Percentiles rank a stretch among this genome's conserved stretches.
These are phyloP conservation scores for Pneumocystis wakefieldiae DNA, from an alignment of 1,139 yeast genomes.

Conservation along the genomic window DNA sequence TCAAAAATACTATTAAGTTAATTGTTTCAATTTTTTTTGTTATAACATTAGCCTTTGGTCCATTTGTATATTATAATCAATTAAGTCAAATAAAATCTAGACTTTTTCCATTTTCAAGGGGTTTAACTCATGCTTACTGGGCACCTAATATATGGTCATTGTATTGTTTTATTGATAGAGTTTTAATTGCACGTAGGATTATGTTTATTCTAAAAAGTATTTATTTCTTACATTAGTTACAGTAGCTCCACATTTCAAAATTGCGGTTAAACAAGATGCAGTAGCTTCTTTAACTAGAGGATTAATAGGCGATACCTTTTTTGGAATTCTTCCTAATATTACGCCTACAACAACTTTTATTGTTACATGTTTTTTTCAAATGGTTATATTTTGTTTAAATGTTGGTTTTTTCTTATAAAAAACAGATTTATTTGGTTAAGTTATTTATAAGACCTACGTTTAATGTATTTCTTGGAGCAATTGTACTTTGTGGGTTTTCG, in stretches of 20 bases:
- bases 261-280: constrained; percentile 2
- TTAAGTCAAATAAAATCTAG: constrained; percentile 52
- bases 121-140: constrained; percentile 96
- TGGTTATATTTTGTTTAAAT: constrained; percentile 24
- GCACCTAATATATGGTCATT: constrained; percentile 97
- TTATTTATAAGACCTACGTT: constrained; percentile 53
- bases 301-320: constrained; percentile 76
- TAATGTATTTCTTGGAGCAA: constrained; percentile 63
- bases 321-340: constrained; percentile 64
- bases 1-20: constrained; percentile 46
- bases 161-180: constrained; percentile 71
- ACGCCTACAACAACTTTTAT: constrained; percentile 64
- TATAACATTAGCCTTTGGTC: constrained; percentile 46
- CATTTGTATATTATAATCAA: constrained; percentile 52
- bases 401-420: background rate
- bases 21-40: constrained; percentile 47
- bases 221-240: background rate
- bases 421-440: constrained; percentile 48
- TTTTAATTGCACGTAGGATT: constrained; percentile 36
- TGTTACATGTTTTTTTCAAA: constrained; percentile 67
- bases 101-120: constrained; percentile 85
- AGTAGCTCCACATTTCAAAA: constrained; percentile 8
- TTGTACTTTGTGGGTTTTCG: constrained; percentile 81
- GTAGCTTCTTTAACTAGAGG: constrained; percentile 52
- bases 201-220: background rate